Evolutionary conservation across 192 early-diverging fungal species (phyloP), one percentile per base, ranked within the genome.

Genomic region (Coemansia sp.): DNA sequence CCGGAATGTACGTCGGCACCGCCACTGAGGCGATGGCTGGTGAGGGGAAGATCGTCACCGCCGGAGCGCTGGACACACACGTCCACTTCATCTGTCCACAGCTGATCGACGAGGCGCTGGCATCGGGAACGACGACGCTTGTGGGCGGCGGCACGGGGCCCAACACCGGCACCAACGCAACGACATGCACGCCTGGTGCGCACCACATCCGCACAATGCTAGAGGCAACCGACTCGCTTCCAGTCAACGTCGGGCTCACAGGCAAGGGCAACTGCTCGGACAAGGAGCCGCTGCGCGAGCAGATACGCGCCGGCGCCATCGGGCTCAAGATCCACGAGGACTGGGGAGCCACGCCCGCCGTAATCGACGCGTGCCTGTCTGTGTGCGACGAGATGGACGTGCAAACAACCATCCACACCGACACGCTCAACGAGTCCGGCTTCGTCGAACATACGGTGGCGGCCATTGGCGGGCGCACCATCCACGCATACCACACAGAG

Each of bases 61-160:
- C 96, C 0, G 96, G 95, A 25, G 95, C 88, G 45, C 87, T 97
- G 49, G 96, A 99, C 77, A 87, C 92, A 15, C 96, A 99, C 62
- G 87, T 99, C 45, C 96, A 99, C 73, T 99, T 90, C 70, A 95
- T 99, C 70, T 97, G 95, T 70, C 93, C 93, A 16, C 92, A 97
- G 71, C 78, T 96, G 13, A 87, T 88, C 59, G 86, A 85, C 26
- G 95, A 99, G 88, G 92, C 91, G 13, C 61, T 93, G n/a, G 86
- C 82, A 16, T 85, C 86, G 8, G 92, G 93, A 25, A 86, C 88
- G 20, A 94, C 93, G 3, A 97, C 93, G 46, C 62, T 95, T 66
- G 86, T 94, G 56, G 94, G 94, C 35, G 94, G 94, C 43, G 94
- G 93, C 48, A 95, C 95, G 1, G 96, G 96, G 12, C 96, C 96